Evolutionary conservation across 371 early-diverging fungal species (phyloP).

Genomic region (Haplosporangium sp.): DNA sequence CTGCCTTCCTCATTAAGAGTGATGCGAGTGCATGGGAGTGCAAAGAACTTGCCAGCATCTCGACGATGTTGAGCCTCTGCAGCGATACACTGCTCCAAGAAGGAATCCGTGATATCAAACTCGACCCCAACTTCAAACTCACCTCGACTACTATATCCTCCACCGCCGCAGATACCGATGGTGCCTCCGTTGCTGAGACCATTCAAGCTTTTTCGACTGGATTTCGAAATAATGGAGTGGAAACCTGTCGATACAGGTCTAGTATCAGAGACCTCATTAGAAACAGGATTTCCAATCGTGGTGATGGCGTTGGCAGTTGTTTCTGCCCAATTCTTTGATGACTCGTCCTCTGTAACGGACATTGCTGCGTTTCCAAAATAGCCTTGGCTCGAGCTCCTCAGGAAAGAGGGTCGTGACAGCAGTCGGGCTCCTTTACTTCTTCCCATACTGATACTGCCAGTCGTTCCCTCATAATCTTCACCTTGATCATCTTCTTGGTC

Average conservation of each 20-base stretch:
- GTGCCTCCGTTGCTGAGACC: conserved; percentile 16
- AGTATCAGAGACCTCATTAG: conserved; percentile 14
- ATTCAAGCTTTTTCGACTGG: conserved; percentile 45
- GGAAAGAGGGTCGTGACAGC: conserved; percentile 26
- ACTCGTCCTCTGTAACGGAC: conserved; percentile 19
- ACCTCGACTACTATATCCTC: conserved; percentile 49
- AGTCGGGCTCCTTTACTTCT: conserved; percentile 6
- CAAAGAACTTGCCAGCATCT: conserved; percentile 52
- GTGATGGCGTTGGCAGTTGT: background rate
- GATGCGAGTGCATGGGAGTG: conserved; percentile 32
- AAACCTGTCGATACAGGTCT: conserved; percentile 18
- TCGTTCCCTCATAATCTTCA: conserved; percentile 5
- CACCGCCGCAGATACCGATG: conserved; percentile 18
- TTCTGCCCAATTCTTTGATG: conserved; percentile 27
- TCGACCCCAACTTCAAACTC: conserved; percentile 52
- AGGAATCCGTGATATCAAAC: conserved; percentile 50
- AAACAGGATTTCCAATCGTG: background rate
- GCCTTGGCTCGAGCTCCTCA: conserved; percentile 22
- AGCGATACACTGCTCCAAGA: conserved; percentile 47
- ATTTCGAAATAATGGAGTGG: conserved; percentile 39
- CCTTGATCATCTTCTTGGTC: conserved; percentile 3
- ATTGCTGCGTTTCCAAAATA: background rate
- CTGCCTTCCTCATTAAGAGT: background rate
- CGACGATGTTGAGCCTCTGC: conserved; percentile 47
- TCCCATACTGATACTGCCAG: conserved; percentile 11